Base-by-base conservation (phyloP, 768 basidiomycete species). In the Tephrocybe rancida region DNA sequence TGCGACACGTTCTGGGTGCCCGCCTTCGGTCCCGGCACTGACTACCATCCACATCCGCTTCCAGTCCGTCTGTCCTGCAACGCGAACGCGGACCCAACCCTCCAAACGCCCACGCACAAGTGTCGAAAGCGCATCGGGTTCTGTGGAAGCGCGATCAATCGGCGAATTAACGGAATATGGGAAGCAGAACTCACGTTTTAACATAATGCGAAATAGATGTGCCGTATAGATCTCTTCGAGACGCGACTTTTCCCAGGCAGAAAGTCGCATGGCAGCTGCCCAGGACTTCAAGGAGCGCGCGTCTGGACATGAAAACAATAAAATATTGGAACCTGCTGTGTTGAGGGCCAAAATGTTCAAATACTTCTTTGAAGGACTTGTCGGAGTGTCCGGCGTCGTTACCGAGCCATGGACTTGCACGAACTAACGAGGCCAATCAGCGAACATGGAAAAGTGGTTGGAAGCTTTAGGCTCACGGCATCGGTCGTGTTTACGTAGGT, bases 61-160 rank as follows among this genome's bases (percentile, higher is more conserved):
- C 96, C 96, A 98, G 60, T 97, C 94, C 0, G 92, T 95, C 61
- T 95, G 93, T n/a, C 96, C 95, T n/a, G 95, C 89, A 34, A 98
- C 78, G 41, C 96, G 87, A 42, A 94, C 80, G 60, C 88, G 83
- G 16, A 93, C 88, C 90, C 91, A 95, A 1, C 95, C 96, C 67
- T 98, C 95, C 77, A 94, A 81, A 54, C 82, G 81, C 8, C 91
- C 88, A 43, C 82, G 80, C 10, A 82, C 67, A 2, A 95, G 79
- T 7, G 88, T 84, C 2, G 84, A 78, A 8, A 80, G 83, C 2
- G 84, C 75, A 61, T 80, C 74, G 41, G 75, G 75, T 41, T 73
- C 81, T 82, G 54, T 6, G 48, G 27, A 13, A 29, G 21, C 5
- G 7, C 16, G 18, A 39, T 53, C 34, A 58, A 52, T 47, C 44